Base-by-base conservation (phyloP, 192 early-diverging fungal species). In the Spinellus fusiger region DNA sequence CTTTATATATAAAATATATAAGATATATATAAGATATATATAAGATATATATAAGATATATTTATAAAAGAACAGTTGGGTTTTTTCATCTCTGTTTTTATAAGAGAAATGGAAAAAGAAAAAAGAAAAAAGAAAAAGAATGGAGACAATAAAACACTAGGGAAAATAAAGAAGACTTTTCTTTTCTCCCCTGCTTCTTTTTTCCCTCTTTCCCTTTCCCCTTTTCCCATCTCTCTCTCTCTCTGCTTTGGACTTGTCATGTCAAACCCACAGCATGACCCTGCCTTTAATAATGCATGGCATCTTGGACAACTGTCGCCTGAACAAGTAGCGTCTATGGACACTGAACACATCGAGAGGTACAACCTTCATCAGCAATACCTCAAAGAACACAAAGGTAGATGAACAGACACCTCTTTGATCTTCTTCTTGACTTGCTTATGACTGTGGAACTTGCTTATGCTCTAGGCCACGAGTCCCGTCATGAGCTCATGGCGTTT, bases 401-500 rank as follows among this genome's bases (percentile, higher is more conserved):
- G 0, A 23, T 1, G 13, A n/a, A 26, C 4, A 12, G 1, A 9
- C 16, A 22, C 6, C 29, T 20, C 10, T 48, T 16, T 15, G 20
- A 44, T 20, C 38, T 20, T 34, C 23, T 18, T 18, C 18, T 57
- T 26, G 16, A 3, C 29, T 28, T 12, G 16, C 33, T 20, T 13
- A 44, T 49, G 16, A 34, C 34, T 9, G 22, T 12, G 7, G 0
- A 1, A 4, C 5, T 8, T 49, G 25, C 2, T n/a, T 54, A 7
- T 56, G 0, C 31, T 53, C 20, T 59, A 73, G 80, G 78, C 44
- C 82, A 79, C 53, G 77, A 84, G 34, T 64, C 64, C 32, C 77
- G 74, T 23, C 82, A 84, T 65, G 74, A 77, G 9, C 57, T 67
- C 29, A 84, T 84, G 82, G 76, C 76, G 7, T 58, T 81, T 27